Evolutionary conservation across 495 filamentous ascomycete genomes (phyloP).

Genomic region (Physcia stellaris): DNA sequence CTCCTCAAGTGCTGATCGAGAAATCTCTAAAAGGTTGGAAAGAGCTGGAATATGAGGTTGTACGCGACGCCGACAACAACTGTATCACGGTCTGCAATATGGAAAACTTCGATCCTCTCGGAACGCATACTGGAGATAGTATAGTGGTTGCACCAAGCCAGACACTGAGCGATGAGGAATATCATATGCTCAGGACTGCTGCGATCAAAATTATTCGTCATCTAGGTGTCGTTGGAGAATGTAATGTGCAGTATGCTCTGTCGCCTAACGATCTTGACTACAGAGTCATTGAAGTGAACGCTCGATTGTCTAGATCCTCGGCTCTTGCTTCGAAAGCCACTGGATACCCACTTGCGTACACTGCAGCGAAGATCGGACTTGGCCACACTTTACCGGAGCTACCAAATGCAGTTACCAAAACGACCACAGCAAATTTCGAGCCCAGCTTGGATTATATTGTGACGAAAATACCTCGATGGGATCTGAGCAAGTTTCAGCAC

Average conservation of each 20-base stretch:
- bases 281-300: slow-evolving; percentile 96
- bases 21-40: slow-evolving; percentile 99
- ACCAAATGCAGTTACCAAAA: slow-evolving; percentile 95
- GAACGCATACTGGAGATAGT: slow-evolving; percentile 93
- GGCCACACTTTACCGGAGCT: slow-evolving; percentile 90
- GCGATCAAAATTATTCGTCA: slow-evolving; percentile 95
- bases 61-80: slow-evolving; percentile 86
- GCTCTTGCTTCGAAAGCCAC: slow-evolving; percentile 94
- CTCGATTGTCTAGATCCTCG: slow-evolving; percentile 86
- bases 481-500: slow-evolving; percentile 95
- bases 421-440: slow-evolving; percentile 97
- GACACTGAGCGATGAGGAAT: slow-evolving; percentile 92
- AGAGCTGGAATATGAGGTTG: slow-evolving; percentile 96
- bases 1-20: slow-evolving; percentile 92
- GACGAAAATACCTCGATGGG: slow-evolving; percentile 96
- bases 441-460: slow-evolving; percentile 95
- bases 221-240: slow-evolving; percentile 91
- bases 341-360: slow-evolving; percentile 91
- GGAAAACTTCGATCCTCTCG: slow-evolving; percentile 97
- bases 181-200: slow-evolving; percentile 94
- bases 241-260: slow-evolving; percentile 94
- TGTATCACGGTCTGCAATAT: slow-evolving; percentile 99
- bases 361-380: slow-evolving; percentile 91
- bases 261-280: slow-evolving; percentile 93
- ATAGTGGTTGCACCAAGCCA: slow-evolving; percentile 94